Conservation (phyloP, 148 eudicot genomes). For the Vaccinium myrtillus region DNA sequence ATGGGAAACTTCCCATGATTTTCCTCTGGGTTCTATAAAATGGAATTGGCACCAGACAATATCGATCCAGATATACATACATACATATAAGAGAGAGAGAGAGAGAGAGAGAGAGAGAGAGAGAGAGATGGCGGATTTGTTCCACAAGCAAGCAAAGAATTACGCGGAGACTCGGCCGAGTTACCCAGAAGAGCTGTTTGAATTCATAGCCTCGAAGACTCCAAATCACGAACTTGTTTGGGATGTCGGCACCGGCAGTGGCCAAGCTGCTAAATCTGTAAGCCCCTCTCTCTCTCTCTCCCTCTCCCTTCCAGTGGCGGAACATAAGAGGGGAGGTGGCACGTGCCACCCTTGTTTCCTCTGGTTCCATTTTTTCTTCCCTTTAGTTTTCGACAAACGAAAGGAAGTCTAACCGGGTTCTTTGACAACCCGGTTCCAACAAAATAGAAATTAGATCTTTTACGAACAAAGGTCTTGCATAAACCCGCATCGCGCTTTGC, state of each 20-base stretch:
- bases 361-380: no score
- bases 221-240: slow-evolving; percentile 38
- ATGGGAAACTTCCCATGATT: no score
- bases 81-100: not conserved
- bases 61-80: not conserved
- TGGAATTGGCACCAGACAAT: no score
- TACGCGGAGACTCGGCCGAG: slow-evolving; percentile 51
- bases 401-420: no score
- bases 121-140: slow-evolving; percentile 16
- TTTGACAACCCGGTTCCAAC: no score
- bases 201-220: slow-evolving; percentile 72
- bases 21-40: not conserved
- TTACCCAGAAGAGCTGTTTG: slow-evolving; percentile 59
- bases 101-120: not conserved
- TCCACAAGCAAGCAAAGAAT: slow-evolving; percentile 30
- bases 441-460: no score
- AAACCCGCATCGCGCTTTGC: no score
- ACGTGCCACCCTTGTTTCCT: no score
- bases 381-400: no score
- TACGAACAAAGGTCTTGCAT: no score
- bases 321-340: no score
- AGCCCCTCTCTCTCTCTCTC: not conserved
- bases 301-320: no score
- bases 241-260: slow-evolving; percentile 66
- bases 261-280: slow-evolving; percentile 72